Evolutionary conservation across 2,329 filamentous ascomycete species (phyloP).

Genomic region (Aureobasidium sp.): DNA sequence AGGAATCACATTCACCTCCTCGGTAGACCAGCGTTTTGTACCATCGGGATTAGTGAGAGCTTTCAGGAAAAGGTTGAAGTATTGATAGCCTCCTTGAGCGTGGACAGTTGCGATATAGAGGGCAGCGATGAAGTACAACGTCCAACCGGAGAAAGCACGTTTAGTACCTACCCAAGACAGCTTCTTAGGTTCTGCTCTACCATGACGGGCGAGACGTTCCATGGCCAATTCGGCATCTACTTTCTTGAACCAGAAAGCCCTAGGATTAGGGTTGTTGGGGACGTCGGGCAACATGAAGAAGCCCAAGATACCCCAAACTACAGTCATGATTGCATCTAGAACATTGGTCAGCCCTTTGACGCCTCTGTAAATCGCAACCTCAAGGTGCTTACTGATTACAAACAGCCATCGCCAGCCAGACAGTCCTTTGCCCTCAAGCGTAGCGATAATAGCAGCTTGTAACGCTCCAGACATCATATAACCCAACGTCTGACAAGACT

Average conservation of each 20-base stretch:
- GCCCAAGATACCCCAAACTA: constrained; percentile 29
- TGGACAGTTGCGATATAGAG: constrained; percentile 43
- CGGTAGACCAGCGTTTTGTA: constrained; percentile 30
- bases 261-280: constrained; percentile 30
- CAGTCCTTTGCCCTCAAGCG: constrained; percentile 28
- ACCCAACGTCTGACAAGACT: constrained; percentile 23
- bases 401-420: constrained; percentile 35
- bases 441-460: constrained; percentile 27
- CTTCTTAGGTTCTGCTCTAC: constrained; percentile 40
- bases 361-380: fast-evolving
- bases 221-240: constrained; percentile 38
- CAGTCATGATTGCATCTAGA: constrained; percentile 30
- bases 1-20: constrained; percentile 44
- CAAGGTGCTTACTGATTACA: constrained; percentile 25
- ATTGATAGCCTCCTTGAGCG: constrained; percentile 42
- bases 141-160: constrained; percentile 40
- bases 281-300: constrained; percentile 35
- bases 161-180: constrained; percentile 40
- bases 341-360: not conserved
- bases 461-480: constrained; percentile 24
- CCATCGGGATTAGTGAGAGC: constrained; percentile 37
- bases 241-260: constrained; percentile 42
- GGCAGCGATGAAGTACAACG: constrained; percentile 40
- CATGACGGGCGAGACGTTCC: constrained; percentile 38
- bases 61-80: constrained; percentile 41